A percentile compares a stretch with the other conserved stretches of the same genome.
phyloP scores from a whole-genome alignment of 78 protist species.

The Dictyostelium purpureum region DNA sequence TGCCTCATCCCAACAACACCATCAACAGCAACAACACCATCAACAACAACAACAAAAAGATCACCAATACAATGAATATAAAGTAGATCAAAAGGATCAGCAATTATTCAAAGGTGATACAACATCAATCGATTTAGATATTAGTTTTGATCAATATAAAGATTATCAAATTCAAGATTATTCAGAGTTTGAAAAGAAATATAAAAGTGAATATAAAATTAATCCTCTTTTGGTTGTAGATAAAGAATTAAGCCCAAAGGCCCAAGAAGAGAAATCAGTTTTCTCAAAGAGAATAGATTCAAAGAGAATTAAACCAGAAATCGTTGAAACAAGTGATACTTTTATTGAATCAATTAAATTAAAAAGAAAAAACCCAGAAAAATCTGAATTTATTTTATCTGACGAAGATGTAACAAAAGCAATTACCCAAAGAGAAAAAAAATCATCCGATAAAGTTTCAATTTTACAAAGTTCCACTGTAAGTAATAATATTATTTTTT shows the following conservation, averaged over 20 bases:
- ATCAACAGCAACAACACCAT: not conserved
- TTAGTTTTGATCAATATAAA: not conserved
- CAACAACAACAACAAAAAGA: slow-evolving; percentile 5
- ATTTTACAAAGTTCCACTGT: slow-evolving; percentile 30
- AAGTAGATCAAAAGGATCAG: not conserved
- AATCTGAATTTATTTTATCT: slow-evolving; percentile 2
- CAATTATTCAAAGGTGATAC: not conserved
- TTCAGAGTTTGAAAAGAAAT: too few species aligned
- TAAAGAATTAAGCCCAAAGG: slow-evolving; percentile 2
- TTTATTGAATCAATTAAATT: slow-evolving; percentile 19
- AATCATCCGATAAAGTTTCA: slow-evolving; percentile 23
- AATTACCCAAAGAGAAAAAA: slow-evolving; percentile 36
- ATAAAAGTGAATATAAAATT: not conserved
- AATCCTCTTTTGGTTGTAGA: slow-evolving; percentile 3
- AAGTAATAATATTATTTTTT: not conserved
- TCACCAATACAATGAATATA: not conserved
- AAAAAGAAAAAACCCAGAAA: slow-evolving; percentile 22
- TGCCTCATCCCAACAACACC: not conserved
- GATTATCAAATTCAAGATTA: not conserved
- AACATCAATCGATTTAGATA: too few species aligned
- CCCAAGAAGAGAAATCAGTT: not conserved
- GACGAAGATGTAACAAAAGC: slow-evolving; percentile 37
- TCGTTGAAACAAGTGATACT: not conserved
- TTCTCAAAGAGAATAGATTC: slow-evolving; percentile 1
- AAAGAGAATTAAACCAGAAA: slow-evolving; percentile 9